Conservation (phyloP, 169 alveolate species). For the Neospora caninum region DNA sequence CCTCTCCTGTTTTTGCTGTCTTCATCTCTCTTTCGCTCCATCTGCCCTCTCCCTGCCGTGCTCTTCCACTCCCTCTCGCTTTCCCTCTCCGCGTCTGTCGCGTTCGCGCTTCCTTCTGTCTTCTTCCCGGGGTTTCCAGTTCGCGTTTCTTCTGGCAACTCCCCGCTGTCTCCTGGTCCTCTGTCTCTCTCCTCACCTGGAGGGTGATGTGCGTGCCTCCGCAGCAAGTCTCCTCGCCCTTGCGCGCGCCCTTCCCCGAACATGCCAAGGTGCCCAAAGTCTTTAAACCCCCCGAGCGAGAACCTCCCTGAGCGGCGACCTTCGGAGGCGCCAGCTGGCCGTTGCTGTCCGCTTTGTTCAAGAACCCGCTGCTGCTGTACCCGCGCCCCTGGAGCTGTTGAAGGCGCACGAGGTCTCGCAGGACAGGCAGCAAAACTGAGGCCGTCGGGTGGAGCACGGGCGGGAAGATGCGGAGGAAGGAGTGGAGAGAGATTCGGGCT, state of each 20-base stretch:
- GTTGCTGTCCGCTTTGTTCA: not conserved
- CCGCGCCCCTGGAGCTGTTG: not conserved
- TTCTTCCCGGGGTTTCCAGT: no score
- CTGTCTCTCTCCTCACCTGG: not conserved
- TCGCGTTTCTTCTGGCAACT: no score
- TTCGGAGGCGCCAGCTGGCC: not conserved
- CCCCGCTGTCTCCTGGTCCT: not conserved
- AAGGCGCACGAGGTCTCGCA: constrained; percentile 26
- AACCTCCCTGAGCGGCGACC: not conserved
- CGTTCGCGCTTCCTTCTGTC: not conserved
- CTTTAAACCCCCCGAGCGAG: not conserved
- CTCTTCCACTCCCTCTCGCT: not conserved
- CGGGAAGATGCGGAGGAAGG: constrained; percentile 39
- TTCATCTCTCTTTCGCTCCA: no score
- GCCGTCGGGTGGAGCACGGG: constrained; percentile 41
- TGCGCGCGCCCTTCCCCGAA: constrained; percentile 19
- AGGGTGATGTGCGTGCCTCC: constrained; percentile 16
- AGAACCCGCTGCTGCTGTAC: not conserved
- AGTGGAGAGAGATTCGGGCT: constrained; percentile 32
- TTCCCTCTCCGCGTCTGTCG: not conserved
- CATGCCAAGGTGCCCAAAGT: not conserved
- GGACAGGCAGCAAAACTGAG: constrained; percentile 10
- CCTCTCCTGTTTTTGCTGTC: no score
- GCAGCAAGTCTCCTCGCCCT: constrained; percentile 10
- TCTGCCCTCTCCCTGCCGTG: not conserved